Evolutionary conservation across 805 yeast genomes (phyloP).

Genomic region (Candida wancherniae): DNA sequence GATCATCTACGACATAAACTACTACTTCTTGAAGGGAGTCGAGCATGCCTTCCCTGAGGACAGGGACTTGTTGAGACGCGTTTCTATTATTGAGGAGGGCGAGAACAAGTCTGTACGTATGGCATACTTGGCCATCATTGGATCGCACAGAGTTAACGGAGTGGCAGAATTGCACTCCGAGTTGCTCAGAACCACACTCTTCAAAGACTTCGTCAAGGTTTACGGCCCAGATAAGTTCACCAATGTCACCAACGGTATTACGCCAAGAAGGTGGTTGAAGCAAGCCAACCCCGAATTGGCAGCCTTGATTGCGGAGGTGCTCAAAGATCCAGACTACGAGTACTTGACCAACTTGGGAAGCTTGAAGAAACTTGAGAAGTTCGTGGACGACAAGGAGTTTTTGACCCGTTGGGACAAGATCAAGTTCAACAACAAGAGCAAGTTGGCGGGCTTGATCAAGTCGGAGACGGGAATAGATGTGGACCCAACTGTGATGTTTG

Average conservation of each 20-base stretch:
- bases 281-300: constrained; percentile 87
- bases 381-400: constrained; percentile 64
- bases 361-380: constrained; percentile 63
- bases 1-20: constrained; percentile 81
- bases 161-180: constrained; percentile 95
- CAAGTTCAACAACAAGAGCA: constrained; percentile 64
- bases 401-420: constrained; percentile 65
- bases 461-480: constrained; percentile 59
- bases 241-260: constrained; percentile 91
- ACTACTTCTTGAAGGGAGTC: constrained; percentile 70
- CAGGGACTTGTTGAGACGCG: constrained; percentile 57
- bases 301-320: constrained; percentile 62
- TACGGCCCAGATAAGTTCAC: constrained; percentile 82
- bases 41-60: constrained; percentile 75
- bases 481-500: constrained; percentile 73
- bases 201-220: constrained; percentile 80
- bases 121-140: constrained; percentile 89
- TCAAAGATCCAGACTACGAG: constrained; percentile 60
- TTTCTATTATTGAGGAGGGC: constrained; percentile 82
- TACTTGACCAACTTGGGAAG: constrained; percentile 64
- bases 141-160: constrained; percentile 91
- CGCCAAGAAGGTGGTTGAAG: constrained; percentile 94
- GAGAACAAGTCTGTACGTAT: constrained; percentile 79
- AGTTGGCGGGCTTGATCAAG: constrained; percentile 64
- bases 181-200: constrained; percentile 81